These are phyloP conservation scores for Monosporozyma yasuniensis DNA, from an alignment of 805 yeast species.

Conservation along the genomic window DNA sequence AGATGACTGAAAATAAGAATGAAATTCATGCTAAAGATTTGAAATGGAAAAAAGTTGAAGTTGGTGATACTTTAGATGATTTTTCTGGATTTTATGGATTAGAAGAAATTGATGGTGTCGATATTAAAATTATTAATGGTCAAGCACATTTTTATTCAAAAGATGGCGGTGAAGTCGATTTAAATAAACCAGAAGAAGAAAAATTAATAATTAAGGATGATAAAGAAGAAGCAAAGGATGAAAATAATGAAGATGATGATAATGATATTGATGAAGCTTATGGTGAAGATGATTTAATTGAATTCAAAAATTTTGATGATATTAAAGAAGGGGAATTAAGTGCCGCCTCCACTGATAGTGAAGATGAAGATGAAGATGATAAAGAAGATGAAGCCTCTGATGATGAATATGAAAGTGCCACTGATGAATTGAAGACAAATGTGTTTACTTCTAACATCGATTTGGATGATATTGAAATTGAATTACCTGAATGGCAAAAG, in stretches of 20 bases:
- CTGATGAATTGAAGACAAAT: slow-evolving; percentile 20
- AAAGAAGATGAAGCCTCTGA: slow-evolving; percentile 14
- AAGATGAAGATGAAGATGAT: slow-evolving; percentile 24
- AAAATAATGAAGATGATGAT: slow-evolving; percentile 11
- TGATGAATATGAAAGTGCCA: slow-evolving; percentile 7
- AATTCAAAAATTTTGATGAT: slow-evolving; percentile 28
- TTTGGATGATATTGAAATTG: slow-evolving; percentile 28
- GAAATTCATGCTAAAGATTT: slow-evolving; percentile 40
- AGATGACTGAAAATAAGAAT: slow-evolving; percentile 3
- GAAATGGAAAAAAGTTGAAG: slow-evolving; percentile 72
- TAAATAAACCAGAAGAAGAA: slow-evolving; percentile 10
- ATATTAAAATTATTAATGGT: slow-evolving; percentile 65
- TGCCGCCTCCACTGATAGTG: slow-evolving; percentile 16
- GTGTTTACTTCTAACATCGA: slow-evolving; percentile 21
- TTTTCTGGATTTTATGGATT: slow-evolving; percentile 87
- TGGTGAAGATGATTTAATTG: slow-evolving; percentile 16
- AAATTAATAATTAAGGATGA: slow-evolving; percentile 7
- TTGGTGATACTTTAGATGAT: slow-evolving; percentile 78
- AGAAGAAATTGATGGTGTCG: slow-evolving; percentile 92
- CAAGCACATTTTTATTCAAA: slow-evolving; percentile 42
- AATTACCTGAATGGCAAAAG: slow-evolving; percentile 54
- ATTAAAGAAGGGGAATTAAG: slow-evolving; percentile 26
- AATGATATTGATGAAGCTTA: slow-evolving; percentile 8
- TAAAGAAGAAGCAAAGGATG: slow-evolving; percentile 10
- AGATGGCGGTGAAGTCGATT: slow-evolving; percentile 3